Evolutionary conservation across 495 filamentous ascomycete genomes (phyloP), one percentile per base, ranked within the genome.

Genomic region (Pseudomonodictys pantanalensis): DNA sequence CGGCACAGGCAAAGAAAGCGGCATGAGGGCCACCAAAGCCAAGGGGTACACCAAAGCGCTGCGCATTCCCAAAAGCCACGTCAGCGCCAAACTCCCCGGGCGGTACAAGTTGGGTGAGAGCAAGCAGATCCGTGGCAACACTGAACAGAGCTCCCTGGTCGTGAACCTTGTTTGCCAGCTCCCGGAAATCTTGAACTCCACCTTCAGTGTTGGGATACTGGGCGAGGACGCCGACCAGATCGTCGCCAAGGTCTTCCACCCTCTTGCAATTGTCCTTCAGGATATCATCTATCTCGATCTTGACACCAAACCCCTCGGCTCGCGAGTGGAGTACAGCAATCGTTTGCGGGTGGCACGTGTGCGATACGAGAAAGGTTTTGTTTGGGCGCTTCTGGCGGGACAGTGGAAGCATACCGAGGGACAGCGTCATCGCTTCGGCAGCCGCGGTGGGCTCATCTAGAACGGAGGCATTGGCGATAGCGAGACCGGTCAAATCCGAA

Each of bases 41-140:
- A 70, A 97, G 83, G 1, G 93, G 93, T 2, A 98, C 91, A 70
- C 93, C 93, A 60, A 98, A 85, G 55, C 93, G 78, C 77, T 98
- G 93, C n/a, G 93, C 83, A 71, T 86, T 97, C 52, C 93, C 93
- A 72, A 98, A 96, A 5, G 92, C 93, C 65, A 98, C 92, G 72
- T 98, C 93, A 4, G 93, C 93, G 15, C 93, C 93, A 76, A 93
- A 96, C 70, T 98, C 95, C 11, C 92, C 92, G 1, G 93, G 93
- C 1, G 93, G 90, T 58, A 88, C 95, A 26, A 98, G 78, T 8
- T 93, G 71, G 3, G 95, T 97, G 75, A 98, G 74, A 24, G 95
- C 92, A 3, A 97, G 74, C 48, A 97, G 79, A 75, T 98, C 93
- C 1, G 93, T 96, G 24, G 91, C 93, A 32, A 91, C 91, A 49